Base-by-base conservation (phyloP, 805 yeast species). In the Suhomyces sp. region DNA sequence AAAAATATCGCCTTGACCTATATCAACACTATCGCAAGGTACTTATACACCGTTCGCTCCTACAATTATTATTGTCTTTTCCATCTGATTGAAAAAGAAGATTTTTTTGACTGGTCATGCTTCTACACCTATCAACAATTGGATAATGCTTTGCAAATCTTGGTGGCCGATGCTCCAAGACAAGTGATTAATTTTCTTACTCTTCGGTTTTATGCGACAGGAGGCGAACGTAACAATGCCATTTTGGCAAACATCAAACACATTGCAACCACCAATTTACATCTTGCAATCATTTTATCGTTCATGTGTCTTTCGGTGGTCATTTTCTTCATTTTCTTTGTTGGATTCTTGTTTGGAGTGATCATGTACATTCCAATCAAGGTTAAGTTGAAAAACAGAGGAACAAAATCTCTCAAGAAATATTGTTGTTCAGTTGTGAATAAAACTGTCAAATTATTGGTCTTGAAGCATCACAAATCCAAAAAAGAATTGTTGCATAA, bases 91-190 rank as follows among this genome's bases (percentile, higher is more conserved):
- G 77, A 85, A 19, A 72, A 70, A 25, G 85, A 76, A 25, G 70
- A 70, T 14, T 72, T 74, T 25, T 76, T 76, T 46, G 93, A 86
- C 46, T 79, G 82, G 72, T 56, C 80, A 33, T 76, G 87, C 7
- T 76, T 87, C 42, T 74, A 74, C 44, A 71, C 80, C 3, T 85
- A 77, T 57, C 76, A 75, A 43, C 79, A 84, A 31, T 63, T 83
- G 35, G 81, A 83, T 47, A 75, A 76, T 35, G 82, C 83, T 10
- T 63, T 76, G 28, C 68, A 66, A 29, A 71, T 87, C 46, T 48
- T 87, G 7, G 63, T 85, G 28, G 88, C 95, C 0, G 95, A 88
- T 47, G 72, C 88, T 12, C 96, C 96, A 16, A 77, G 96, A 59
- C 96, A 88, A 59, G 81, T 85, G 1, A 75, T 88, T 43, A 88